These are phyloP conservation scores for Lactifluus rugatus DNA, from an alignment of 768 basidiomycete species.

Conservation along the genomic window DNA sequence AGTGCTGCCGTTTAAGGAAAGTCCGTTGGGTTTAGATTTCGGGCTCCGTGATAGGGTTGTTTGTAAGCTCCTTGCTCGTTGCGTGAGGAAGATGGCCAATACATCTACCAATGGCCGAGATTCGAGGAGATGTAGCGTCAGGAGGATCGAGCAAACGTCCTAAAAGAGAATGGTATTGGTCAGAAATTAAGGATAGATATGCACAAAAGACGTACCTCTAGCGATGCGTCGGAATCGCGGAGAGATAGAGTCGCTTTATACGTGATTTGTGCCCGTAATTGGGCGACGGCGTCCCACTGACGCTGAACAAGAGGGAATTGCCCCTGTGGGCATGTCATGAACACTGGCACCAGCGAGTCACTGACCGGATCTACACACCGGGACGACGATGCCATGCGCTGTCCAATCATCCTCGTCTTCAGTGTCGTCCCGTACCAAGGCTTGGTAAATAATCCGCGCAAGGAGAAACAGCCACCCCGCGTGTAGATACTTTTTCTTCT, in stretches of 20 bases:
- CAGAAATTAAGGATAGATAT: background rate
- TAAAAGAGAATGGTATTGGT: conserved; percentile 25
- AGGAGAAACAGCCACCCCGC: conserved; percentile 86
- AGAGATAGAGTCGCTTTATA: conserved; percentile 81
- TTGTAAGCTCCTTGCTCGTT: conserved; percentile 55
- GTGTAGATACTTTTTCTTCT: conserved; percentile 65
- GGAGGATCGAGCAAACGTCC: conserved; percentile 68
- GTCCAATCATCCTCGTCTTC: conserved; percentile 55
- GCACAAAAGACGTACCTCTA: conserved; percentile 35
- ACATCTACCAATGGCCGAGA: conserved; percentile 71
- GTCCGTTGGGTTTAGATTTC: conserved; percentile 4
- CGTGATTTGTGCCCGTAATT: conserved; percentile 81
- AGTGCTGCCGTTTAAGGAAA: conserved; percentile 10
- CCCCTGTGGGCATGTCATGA: conserved; percentile 35
- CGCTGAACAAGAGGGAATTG: conserved; percentile 85
- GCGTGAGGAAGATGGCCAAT: conserved; percentile 56
- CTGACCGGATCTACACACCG: conserved; percentile 33
- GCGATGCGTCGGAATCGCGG: conserved; percentile 44
- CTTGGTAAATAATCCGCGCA: conserved; percentile 74
- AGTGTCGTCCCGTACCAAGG: conserved; percentile 53
- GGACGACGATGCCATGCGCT: conserved; percentile 49
- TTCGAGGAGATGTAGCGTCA: conserved; percentile 84
- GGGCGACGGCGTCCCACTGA: conserved; percentile 86
- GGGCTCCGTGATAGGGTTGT: conserved; percentile 23
- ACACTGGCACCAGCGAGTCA: background rate